Evolutionary conservation across 164 flowering plant genomes (phyloP).

Genomic region (Kingdonia uniflora): DNA sequence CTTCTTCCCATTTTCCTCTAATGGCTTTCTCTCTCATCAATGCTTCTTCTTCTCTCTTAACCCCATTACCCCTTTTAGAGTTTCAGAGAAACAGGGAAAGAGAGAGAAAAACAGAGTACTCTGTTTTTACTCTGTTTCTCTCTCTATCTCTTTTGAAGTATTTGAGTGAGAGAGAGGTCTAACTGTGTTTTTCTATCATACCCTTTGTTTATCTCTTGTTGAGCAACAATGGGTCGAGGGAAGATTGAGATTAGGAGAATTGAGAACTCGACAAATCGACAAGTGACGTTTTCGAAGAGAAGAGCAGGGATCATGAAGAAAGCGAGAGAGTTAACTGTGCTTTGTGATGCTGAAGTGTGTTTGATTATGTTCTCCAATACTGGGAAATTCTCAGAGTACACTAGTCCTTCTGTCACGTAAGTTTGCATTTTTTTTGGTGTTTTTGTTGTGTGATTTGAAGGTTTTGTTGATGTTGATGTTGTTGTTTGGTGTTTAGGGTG

Average conservation of each 20-base stretch:
- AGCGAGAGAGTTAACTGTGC: conserved; percentile 58
- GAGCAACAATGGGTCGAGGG: conserved; percentile 53
- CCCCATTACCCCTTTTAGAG: too few species aligned
- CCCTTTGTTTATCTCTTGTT: too few species aligned
- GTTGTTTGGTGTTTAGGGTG: conserved; percentile 20
- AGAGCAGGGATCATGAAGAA: conserved; percentile 62
- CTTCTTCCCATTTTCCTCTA: too few species aligned
- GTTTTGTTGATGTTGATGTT: conserved; percentile 1
- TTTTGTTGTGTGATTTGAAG: neutral
- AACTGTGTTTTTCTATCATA: too few species aligned
- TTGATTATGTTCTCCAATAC: conserved; percentile 48
- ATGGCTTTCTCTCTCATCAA: too few species aligned
- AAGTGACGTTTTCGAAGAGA: conserved; percentile 65
- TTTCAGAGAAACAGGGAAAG: too few species aligned
- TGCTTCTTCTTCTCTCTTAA: too few species aligned
- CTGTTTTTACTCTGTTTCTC: too few species aligned
- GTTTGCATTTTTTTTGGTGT: neutral
- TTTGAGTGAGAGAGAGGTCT: too few species aligned
- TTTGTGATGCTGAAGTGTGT: conserved; percentile 65
- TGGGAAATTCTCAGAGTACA: conserved; percentile 35
- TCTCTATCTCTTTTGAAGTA: too few species aligned
- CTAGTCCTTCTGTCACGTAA: conserved; percentile 42
- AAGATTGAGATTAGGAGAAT: conserved; percentile 65
- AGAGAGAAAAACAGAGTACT: too few species aligned
- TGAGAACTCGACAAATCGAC: conserved; percentile 59